Conservation (phyloP, 2,329 filamentous ascomycete genomes). For the Scleromitrula shiraiana region DNA sequence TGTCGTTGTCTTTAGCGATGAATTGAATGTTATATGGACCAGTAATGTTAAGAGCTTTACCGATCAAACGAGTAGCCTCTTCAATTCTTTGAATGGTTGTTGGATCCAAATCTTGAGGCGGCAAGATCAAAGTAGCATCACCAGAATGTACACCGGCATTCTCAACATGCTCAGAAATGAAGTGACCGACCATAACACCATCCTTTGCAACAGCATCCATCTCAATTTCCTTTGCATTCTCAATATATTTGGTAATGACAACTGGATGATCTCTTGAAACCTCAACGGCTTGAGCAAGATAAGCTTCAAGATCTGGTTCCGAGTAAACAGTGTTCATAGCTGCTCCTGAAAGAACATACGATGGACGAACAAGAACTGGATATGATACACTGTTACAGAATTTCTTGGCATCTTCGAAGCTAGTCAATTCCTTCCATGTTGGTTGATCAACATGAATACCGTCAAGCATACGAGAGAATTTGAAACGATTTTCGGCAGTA, state of each 20-base stretch:
- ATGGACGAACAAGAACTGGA: conserved; percentile 89
- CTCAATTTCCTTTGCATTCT: conserved; percentile 93
- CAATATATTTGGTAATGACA: conserved; percentile 97
- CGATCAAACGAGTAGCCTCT: conserved; percentile 92
- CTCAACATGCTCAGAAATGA: conserved; percentile 92
- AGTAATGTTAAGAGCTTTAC: conserved; percentile 93
- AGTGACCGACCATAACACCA: conserved; percentile 82
- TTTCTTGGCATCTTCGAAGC: conserved; percentile 74
- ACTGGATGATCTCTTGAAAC: conserved; percentile 96
- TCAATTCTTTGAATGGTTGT: conserved; percentile 78
- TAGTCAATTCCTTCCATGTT: conserved; percentile 94
- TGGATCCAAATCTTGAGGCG: conserved; percentile 72
- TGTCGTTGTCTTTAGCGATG: conserved; percentile 81
- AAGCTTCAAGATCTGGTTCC: conserved; percentile 84
- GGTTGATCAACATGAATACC: conserved; percentile 96
- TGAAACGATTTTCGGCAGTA: conserved; percentile 95
- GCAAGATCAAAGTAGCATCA: conserved; percentile 89
- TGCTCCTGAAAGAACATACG: conserved; percentile 92
- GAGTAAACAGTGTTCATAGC: conserved; percentile 96
- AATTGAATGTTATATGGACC: conserved; percentile 99
- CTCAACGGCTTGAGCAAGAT: conserved; percentile 80
- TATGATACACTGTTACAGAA: conserved; percentile 84
- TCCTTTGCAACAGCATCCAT: conserved; percentile 85
- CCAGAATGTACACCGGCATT: conserved; percentile 97
- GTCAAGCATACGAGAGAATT: conserved; percentile 96